phyloP scores from a whole-genome alignment of 331 rosid genomes.

The Phaseolus coccineus region DNA sequence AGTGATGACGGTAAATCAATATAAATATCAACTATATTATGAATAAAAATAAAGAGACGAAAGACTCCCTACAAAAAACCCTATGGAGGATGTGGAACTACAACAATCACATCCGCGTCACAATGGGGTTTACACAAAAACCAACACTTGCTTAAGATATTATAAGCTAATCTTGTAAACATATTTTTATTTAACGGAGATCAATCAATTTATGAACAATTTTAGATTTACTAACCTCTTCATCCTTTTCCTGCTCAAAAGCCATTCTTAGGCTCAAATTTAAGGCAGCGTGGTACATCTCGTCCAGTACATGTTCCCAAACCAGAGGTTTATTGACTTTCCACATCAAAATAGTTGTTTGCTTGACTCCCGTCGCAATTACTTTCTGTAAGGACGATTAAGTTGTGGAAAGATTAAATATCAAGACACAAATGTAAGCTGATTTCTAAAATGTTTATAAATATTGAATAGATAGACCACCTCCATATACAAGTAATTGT shows the following conservation, averaged over 20 bases:
- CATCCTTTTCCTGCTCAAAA: constrained; percentile 66
- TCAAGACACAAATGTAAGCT: constrained; percentile 29
- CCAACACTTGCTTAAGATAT: constrained; percentile 18
- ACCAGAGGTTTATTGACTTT: constrained; percentile 69
- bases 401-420: constrained; percentile 15
- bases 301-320: constrained; percentile 79
- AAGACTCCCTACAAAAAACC: neutral
- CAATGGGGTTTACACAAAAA: constrained; percentile 20
- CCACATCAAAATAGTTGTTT: constrained; percentile 63
- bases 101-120: neutral
- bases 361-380: constrained; percentile 45
- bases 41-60: neutral
- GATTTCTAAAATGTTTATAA: constrained; percentile 3
- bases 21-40: neutral
- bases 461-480: constrained; percentile 52
- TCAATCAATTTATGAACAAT: constrained; percentile 15
- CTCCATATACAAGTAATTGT: constrained; percentile 89
- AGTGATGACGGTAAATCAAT: neutral
- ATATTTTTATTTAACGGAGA: neutral
- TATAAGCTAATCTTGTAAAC: neutral
- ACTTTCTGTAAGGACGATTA: constrained; percentile 69
- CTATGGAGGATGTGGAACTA: constrained; percentile 3
- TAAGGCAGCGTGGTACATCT: constrained; percentile 89
- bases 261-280: constrained; percentile 71
- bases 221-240: constrained; percentile 66